Conservation (phyloP, 176 grass and related monocot species). For the Cymbopogon citratus region DNA sequence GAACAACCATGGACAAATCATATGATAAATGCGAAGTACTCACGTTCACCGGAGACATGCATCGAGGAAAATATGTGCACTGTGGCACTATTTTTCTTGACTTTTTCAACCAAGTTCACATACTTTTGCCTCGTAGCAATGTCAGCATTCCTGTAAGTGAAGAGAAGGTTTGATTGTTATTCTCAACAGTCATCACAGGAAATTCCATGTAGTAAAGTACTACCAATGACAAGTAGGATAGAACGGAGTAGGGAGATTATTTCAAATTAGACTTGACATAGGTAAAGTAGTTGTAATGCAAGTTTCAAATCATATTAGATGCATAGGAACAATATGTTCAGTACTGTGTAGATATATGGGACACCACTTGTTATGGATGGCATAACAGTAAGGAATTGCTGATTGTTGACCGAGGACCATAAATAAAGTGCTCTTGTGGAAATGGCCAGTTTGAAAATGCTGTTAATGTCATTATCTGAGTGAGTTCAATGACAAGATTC, state of each 20-base stretch:
- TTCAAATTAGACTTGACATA: constrained; percentile 3
- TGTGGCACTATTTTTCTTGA: constrained; percentile 65
- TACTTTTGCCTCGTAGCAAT: constrained; percentile 68
- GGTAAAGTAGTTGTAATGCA: background rate
- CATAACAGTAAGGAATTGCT: background rate
- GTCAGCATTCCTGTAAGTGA: constrained; percentile 61
- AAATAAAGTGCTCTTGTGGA: background rate
- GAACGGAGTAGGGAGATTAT: background rate
- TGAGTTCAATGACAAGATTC: background rate
- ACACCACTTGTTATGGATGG: background rate
- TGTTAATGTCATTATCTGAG: background rate
- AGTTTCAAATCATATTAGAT: background rate
- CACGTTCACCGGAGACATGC: constrained; percentile 90
- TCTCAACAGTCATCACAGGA: background rate
- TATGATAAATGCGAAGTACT: constrained; percentile 23
- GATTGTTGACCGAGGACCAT: background rate
- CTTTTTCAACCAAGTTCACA: constrained; percentile 64
- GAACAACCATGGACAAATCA: background rate
- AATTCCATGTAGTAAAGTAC: background rate
- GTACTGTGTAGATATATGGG: background rate
- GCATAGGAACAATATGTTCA: background rate
- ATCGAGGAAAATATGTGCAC: constrained; percentile 94
- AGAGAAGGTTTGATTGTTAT: background rate
- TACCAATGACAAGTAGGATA: background rate
- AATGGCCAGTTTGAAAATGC: background rate